Evolutionary conservation across 2,329 filamentous ascomycete species (phyloP).

Genomic region (Aspergillus versicolor): DNA sequence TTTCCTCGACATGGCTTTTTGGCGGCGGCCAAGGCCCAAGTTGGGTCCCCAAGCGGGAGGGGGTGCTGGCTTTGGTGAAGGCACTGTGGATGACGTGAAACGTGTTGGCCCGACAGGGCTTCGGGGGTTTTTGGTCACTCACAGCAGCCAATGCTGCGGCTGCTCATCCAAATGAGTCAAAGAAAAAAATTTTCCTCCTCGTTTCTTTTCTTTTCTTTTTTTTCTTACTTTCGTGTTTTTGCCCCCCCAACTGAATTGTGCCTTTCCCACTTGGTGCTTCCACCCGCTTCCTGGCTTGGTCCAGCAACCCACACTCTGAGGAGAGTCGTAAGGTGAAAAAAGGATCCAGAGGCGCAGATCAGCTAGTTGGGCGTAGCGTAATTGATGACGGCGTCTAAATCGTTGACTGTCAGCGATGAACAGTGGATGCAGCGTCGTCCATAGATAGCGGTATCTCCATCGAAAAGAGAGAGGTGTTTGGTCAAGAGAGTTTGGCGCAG

Average conservation of each 20-base stretch:
- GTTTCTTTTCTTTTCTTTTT: conserved; percentile 5
- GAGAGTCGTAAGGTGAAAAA: conserved; percentile 19
- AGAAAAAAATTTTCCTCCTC: conserved; percentile 13
- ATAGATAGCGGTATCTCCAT: conserved; percentile 36
- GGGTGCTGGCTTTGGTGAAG: conserved; percentile 23
- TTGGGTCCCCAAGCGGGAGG: conserved; percentile 27
- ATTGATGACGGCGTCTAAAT: conserved; percentile 26
- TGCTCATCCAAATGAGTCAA: conserved; percentile 24
- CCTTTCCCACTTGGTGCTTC: conserved; percentile 4
- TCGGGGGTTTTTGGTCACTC: conserved; percentile 20
- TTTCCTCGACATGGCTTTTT: conserved; percentile 40
- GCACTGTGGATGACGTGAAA: conserved; percentile 28
- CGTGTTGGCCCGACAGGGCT: conserved; percentile 26
- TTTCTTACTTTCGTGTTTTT: neutral
- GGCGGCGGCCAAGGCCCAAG: conserved; percentile 26
- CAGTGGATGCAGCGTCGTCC: conserved; percentile 26
- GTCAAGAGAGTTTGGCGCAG: conserved; percentile 10
- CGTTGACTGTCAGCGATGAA: conserved; percentile 32
- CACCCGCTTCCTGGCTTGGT: conserved; percentile 11
- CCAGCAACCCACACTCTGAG: conserved; percentile 17
- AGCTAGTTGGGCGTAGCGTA: conserved; percentile 25
- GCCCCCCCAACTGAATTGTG: conserved; percentile 2
- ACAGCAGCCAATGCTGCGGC: conserved; percentile 22
- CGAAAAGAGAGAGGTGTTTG: conserved; percentile 24
- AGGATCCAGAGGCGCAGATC: conserved; percentile 29